Evolutionary conservation across 2,329 filamentous ascomycete genomes (phyloP).

Genomic region (Chaetomiaceae sp.): DNA sequence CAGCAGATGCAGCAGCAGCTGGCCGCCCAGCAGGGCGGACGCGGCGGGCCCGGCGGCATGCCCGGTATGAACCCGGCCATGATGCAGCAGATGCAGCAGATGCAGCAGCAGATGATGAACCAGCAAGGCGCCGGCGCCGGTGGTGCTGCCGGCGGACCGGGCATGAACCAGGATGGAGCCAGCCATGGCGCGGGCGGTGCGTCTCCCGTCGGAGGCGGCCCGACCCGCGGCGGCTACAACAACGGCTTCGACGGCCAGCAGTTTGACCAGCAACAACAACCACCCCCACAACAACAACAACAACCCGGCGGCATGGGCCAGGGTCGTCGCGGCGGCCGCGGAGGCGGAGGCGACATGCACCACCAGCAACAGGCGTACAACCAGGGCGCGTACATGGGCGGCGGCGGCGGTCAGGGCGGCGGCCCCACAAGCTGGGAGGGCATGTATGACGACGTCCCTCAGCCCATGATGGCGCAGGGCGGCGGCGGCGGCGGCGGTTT

Average conservation of each 20-base stretch:
- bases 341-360: conserved; percentile 27
- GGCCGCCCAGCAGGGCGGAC: conserved; percentile 31
- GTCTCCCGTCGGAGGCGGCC: background rate
- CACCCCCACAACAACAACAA: no score
- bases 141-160: background rate
- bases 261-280: conserved; percentile 54
- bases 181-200: background rate
- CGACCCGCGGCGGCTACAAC: conserved; percentile 49
- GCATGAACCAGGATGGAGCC: conserved; percentile 15
- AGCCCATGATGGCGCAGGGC: conserved; percentile 58
- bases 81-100: conserved; percentile 45
- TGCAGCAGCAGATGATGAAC: conserved; percentile 54
- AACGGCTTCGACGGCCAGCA: conserved; percentile 69
- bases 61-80: conserved; percentile 45
- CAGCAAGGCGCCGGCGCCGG: conserved; percentile 30
- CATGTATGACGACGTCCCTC: conserved; percentile 95
- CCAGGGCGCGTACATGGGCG: conserved; percentile 26
- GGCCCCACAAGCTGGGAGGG: conserved; percentile 88
- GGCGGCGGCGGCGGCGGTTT: conserved; percentile 35
- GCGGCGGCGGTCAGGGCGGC: conserved; percentile 28
- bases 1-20: conserved; percentile 42
- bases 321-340: conserved; percentile 41
- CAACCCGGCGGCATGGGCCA: background rate
- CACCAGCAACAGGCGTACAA: conserved; percentile 29
- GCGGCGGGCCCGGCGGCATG: conserved; percentile 33